These are phyloP conservation scores for Hemisphaericaspora xylanilytica DNA, from an alignment of 1,139 yeast genomes.

Conservation along the genomic window DNA sequence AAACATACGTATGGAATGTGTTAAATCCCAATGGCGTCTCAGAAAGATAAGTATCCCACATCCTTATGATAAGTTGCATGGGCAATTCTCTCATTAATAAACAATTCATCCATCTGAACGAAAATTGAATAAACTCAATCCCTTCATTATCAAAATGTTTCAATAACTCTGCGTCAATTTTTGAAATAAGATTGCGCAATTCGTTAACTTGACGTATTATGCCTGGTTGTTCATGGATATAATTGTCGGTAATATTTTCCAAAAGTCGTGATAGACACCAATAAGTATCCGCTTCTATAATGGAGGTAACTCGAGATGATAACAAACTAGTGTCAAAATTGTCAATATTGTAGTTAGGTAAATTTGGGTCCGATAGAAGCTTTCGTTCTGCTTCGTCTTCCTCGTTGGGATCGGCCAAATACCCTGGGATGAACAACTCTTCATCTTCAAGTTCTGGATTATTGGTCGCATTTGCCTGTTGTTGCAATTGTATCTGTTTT, in stretches of 20 bases:
- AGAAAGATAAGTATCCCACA: conserved; percentile 97
- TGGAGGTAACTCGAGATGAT: conserved; percentile 44
- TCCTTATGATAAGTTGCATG: conserved; percentile 73
- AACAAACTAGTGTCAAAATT: conserved; percentile 62
- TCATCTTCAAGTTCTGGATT: conserved; percentile 21
- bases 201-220: conserved; percentile 87
- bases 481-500: conserved; percentile 16
- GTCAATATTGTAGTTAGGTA: conserved; percentile 27
- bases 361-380: conserved; percentile 28
- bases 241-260: conserved; percentile 94
- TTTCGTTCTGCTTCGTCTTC: conserved; percentile 27
- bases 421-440: conserved; percentile 36
- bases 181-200: conserved; percentile 68
- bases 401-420: conserved; percentile 16
- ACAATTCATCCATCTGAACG: conserved; percentile 99
- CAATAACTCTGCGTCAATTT: conserved; percentile 74
- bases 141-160: conserved; percentile 76
- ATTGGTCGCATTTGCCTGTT: conserved; percentile 4
- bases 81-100: conserved; percentile 89
- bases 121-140: conserved; percentile 88
- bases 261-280: conserved; percentile 92
- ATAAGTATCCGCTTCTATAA: conserved; percentile 88
- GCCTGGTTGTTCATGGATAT: conserved; percentile 98
- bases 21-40: conserved; percentile 88
- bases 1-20: conserved; percentile 92